Conservation (phyloP, 495 filamentous ascomycete genomes). For the Podospora bellae-mahoneyi region DNA sequence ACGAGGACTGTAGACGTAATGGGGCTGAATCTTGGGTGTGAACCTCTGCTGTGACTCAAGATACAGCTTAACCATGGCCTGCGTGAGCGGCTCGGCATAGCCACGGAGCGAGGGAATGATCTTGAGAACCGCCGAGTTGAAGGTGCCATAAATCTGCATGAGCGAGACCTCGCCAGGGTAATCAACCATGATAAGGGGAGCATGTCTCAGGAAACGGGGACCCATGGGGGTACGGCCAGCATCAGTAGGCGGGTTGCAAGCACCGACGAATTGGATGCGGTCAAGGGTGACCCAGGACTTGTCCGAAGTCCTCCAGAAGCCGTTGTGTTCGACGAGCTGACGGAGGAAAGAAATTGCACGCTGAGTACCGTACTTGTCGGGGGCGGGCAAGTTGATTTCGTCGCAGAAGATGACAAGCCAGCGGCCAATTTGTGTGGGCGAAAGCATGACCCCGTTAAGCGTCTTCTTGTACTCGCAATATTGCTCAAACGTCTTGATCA, state of each 20-base stretch:
- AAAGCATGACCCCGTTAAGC: constrained; percentile 90
- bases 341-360: constrained; percentile 94
- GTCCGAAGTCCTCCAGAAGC: constrained; percentile 96
- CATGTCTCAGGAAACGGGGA: constrained; percentile 87
- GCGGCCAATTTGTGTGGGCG: constrained; percentile 91
- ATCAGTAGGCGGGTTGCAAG: constrained; percentile 98
- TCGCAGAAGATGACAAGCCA: constrained; percentile 99
- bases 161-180: constrained; percentile 95
- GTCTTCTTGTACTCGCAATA: constrained; percentile 99
- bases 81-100: constrained; percentile 89
- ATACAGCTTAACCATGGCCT: constrained; percentile 97
- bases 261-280: constrained; percentile 97
- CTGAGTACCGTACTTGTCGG: constrained; percentile 96
- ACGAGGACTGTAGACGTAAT: constrained; percentile 98
- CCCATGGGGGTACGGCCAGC: constrained; percentile 94
- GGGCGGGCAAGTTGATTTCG: constrained; percentile 98
- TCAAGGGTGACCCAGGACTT: constrained; percentile 98
- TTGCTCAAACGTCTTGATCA: constrained; percentile 98
- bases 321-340: constrained; percentile 96
- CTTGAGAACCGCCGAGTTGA: constrained; percentile 95
- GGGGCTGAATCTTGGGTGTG: constrained; percentile 92
- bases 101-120: constrained; percentile 93
- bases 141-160: constrained; percentile 95
- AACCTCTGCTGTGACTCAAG: constrained; percentile 90
- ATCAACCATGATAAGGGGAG: constrained; percentile 97